Evolutionary conservation across 2,329 filamentous ascomycete genomes (phyloP).

Genomic region (Aspergillus ochraceoroseus): DNA sequence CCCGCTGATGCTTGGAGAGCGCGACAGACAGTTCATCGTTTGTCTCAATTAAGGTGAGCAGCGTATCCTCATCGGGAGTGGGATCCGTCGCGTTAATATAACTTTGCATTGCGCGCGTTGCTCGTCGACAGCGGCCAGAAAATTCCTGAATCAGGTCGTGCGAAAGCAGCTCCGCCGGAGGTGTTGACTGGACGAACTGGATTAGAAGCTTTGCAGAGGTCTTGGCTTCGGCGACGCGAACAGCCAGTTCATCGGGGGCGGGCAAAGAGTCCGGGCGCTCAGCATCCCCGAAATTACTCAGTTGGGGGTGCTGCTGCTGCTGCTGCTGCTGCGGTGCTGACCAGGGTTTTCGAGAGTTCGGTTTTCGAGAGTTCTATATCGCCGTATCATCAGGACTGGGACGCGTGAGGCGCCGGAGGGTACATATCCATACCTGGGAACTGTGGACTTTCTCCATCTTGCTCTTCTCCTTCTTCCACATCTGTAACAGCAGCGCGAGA

Average conservation of each 20-base stretch:
- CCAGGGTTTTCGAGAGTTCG: conserved; percentile 8
- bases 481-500: conserved; percentile 63
- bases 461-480: conserved; percentile 87
- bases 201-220: conserved; percentile 89
- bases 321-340: conserved; percentile 26
- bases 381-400: no score
- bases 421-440: conserved; percentile 14
- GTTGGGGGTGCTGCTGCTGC: conserved; percentile 18
- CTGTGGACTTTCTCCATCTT: conserved; percentile 47
- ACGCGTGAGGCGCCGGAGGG: not conserved
- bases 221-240: conserved; percentile 80
- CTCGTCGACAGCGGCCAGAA: conserved; percentile 74
- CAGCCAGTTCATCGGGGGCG: conserved; percentile 68
- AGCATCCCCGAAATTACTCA: conserved; percentile 27
- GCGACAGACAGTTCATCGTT: conserved; percentile 85
- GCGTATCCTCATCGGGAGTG: conserved; percentile 83
- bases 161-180: conserved; percentile 65
- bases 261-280: conserved; percentile 53
- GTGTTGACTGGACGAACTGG: conserved; percentile 83
- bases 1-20: conserved; percentile 77
- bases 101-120: conserved; percentile 72
- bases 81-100: conserved; percentile 81
- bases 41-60: conserved; percentile 88
- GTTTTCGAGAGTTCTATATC: no score
- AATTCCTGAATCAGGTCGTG: conserved; percentile 96